These are phyloP conservation scores for Umbelopsis isabellina DNA, from an alignment of 192 early-diverging fungal genomes.

Conservation along the genomic window DNA sequence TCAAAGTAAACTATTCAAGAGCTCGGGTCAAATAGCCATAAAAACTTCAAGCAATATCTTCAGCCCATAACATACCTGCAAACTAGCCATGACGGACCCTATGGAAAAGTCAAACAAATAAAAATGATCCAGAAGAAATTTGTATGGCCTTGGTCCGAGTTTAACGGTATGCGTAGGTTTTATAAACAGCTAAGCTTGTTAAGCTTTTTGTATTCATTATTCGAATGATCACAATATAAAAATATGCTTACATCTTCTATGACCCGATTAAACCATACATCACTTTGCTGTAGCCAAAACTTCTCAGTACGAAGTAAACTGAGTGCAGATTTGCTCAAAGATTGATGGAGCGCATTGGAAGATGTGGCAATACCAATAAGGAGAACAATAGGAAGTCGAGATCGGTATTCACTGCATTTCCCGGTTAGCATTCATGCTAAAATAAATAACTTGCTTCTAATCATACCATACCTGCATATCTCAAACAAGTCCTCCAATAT, in stretches of 20 bases:
- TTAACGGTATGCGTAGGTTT: slow-evolving; percentile 52
- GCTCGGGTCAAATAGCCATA: background rate
- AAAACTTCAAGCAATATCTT: background rate
- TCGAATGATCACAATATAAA: slow-evolving; percentile 26
- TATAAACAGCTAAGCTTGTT: slow-evolving; percentile 55
- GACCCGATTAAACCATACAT: slow-evolving; percentile 69
- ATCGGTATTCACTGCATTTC: slow-evolving; percentile 62
- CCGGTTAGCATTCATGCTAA: no score
- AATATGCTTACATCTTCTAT: slow-evolving; percentile 57
- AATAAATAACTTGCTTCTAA: background rate
- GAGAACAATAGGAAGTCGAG: slow-evolving; percentile 74
- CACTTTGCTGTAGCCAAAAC: slow-evolving; percentile 79
- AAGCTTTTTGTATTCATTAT: background rate
- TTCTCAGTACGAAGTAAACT: slow-evolving; percentile 74
- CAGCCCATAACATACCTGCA: slow-evolving; percentile 56
- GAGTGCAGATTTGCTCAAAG: slow-evolving; percentile 72
- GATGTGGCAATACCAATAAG: slow-evolving; percentile 89
- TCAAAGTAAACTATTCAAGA: slow-evolving; percentile 68
- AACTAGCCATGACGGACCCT: slow-evolving; percentile 66
- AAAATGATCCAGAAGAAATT: slow-evolving; percentile 80
- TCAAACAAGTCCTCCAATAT: slow-evolving; percentile 78
- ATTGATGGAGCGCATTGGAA: slow-evolving; percentile 79
- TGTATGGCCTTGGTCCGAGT: slow-evolving; percentile 72
- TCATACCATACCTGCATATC: slow-evolving; percentile 60
- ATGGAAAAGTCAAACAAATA: slow-evolving; percentile 82